Percentiles rank a stretch among this genome's conserved stretches.
Conservation (phyloP, 306 rosid species). For the Cicer arietinum region DNA sequence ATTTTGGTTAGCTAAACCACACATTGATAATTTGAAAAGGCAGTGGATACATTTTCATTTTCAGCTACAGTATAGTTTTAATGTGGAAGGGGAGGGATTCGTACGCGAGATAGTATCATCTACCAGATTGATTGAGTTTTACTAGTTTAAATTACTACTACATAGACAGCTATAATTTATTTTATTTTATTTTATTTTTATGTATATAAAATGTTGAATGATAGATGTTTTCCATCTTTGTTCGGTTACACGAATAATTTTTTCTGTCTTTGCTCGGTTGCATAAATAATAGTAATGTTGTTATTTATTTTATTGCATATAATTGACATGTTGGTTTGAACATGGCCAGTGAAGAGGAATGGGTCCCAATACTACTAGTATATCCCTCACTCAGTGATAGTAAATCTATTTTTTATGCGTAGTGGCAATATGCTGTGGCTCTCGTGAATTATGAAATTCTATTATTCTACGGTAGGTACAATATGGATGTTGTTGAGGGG, state of each 20-base stretch:
- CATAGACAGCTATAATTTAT: background rate
- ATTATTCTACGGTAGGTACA: background rate
- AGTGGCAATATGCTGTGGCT: background rate
- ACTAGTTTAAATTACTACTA: background rate
- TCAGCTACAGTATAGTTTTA: background rate
- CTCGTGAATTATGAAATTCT: background rate
- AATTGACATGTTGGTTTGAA: conserved; percentile 17
- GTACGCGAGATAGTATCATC: background rate
- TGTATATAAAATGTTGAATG: conserved; percentile 11
- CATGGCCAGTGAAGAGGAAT: background rate
- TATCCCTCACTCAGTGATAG: too few relatives aligned
- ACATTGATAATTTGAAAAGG: background rate
- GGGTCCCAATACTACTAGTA: background rate
- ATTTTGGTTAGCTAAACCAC: background rate
- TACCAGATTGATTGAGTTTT: background rate
- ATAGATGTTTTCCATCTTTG: background rate
- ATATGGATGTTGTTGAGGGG: background rate
- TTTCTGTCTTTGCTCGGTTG: too few relatives aligned
- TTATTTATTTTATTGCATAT: too few relatives aligned
- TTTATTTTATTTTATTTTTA: background rate
- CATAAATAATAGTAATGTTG: too few relatives aligned
- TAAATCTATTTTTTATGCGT: too few relatives aligned
- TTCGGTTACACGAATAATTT: background rate
- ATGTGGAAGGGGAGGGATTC: conserved; percentile 18
- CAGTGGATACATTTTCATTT: background rate